These are phyloP conservation scores for Pittosporum tobira DNA, from an alignment of 129 eudicot genomes.

Conservation along the genomic window DNA sequence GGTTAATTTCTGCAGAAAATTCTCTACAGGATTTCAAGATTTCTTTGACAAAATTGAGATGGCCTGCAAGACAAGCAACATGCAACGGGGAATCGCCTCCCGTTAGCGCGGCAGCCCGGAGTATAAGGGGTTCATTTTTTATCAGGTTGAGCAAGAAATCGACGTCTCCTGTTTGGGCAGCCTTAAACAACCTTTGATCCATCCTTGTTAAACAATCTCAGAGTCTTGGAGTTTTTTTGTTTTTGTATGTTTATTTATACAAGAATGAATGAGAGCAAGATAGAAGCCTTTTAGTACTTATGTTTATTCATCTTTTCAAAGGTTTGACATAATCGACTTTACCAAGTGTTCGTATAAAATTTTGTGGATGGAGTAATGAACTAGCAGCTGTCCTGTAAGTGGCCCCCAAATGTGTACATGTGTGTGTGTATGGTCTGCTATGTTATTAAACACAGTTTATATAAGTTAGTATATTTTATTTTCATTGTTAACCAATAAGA, in stretches of 20 bases:
- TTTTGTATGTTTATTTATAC: no score
- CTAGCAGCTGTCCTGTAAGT: no score
- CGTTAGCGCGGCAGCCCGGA: slow-evolving; percentile 18
- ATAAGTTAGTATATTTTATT: no score
- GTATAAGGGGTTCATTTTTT: slow-evolving; percentile 15
- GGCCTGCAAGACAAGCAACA: slow-evolving; percentile 34
- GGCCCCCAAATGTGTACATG: no score
- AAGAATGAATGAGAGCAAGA: neutral
- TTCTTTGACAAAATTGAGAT: slow-evolving; percentile 26
- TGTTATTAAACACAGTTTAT: no score
- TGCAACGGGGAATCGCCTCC: slow-evolving; percentile 35
- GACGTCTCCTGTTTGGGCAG: slow-evolving; percentile 35
- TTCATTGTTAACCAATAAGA: no score
- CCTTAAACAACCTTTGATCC: slow-evolving; percentile 31
- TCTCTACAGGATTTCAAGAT: slow-evolving; percentile 16
- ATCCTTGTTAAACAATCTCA: slow-evolving; percentile 12
- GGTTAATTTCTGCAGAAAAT: slow-evolving; percentile 27
- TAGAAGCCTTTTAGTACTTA: no score
- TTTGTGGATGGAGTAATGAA: no score
- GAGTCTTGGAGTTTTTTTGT: neutral
- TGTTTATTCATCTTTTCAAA: no score
- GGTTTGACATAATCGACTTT: no score
- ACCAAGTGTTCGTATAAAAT: no score
- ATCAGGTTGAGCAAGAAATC: slow-evolving; percentile 22
- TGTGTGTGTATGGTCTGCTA: no score